Evolutionary conservation across 805 yeast genomes (phyloP), one percentile per base, ranked within the genome.

Genomic region (Yamadazyma endophytica): DNA sequence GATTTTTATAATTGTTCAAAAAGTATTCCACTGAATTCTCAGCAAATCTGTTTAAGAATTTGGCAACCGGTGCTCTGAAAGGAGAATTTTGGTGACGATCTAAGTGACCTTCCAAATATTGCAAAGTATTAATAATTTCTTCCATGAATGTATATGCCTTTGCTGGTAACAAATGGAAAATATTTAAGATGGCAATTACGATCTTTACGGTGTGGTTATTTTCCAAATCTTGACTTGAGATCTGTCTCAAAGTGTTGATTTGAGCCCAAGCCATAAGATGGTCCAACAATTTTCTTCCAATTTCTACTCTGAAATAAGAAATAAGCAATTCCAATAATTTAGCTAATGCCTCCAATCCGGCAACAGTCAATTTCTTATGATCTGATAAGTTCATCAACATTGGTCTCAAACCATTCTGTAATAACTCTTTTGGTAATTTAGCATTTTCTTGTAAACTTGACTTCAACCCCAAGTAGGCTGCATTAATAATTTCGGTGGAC

Each of bases 221-320:
- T 19, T 76, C 82, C 35, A 94, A 70, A 37, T 84, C 95, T 43
- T 81, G 86, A 4, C 81, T 79, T 1, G 96, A 80, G 25, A 85
- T 73, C 40, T 79, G 76, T 34, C 87, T 78, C 23, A 94, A 56
- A 1, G 84, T 75, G 17, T 75, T 74, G 3, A 92, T 86, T 46
- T 85, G 89, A 0, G 97, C 95, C 95, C 96, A 89, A 0, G 97
- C 96, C 74, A 81, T 82, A 42, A 92, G 66, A 57, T 92, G 98
- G 50, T 92, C 97, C 19, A 94, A 69, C 31, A 92, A 61, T 48
- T 92, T 92, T 29, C 88, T 74, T 19, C 99, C 99, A 43, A 92
- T 90, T 54, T 92, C 99, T 13, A 94, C 97, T 53, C 94, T 83
- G 68, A 92, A 92, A 49, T 92, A 90, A 3, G 94, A 86, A 21